phyloP scores from a whole-genome alignment of 306 rosid genomes.

The Cicer chorassanicum region DNA sequence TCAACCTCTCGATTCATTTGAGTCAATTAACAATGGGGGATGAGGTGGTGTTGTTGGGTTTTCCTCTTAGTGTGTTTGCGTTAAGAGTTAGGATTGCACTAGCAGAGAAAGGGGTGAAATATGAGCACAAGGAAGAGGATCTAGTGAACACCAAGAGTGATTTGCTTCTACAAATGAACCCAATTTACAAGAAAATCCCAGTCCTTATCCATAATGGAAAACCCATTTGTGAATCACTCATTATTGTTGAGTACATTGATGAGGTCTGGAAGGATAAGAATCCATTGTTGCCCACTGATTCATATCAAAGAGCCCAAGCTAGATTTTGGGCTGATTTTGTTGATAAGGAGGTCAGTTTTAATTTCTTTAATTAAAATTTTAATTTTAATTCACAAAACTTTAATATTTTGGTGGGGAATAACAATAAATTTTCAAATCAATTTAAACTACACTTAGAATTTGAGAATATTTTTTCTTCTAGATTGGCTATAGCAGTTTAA shows the following conservation, averaged over 20 bases:
- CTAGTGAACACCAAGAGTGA: constrained; percentile 37
- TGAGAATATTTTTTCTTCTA: background rate
- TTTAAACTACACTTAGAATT: background rate
- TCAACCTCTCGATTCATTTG: background rate
- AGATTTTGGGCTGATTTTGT: constrained; percentile 59
- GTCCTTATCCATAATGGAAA: constrained; percentile 47
- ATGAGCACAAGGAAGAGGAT: constrained; percentile 41
- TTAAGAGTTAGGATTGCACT: constrained; percentile 42
- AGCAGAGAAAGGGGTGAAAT: constrained; percentile 39
- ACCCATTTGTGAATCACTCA: constrained; percentile 40
- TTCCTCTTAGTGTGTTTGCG: constrained; percentile 32
- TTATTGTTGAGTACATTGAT: constrained; percentile 49
- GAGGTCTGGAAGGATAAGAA: constrained; percentile 49
- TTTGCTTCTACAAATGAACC: constrained; percentile 30
- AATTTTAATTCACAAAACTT: background rate
- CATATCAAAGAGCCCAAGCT: constrained; percentile 42
- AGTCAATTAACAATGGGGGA: constrained; percentile 32
- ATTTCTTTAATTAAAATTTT: background rate
- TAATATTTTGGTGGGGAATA: background rate
- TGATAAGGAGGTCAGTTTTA: constrained; percentile 43
- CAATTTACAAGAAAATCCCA: constrained; percentile 48
- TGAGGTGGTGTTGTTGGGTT: constrained; percentile 40
- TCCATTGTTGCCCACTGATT: constrained; percentile 47
- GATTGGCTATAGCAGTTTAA: too few species aligned
- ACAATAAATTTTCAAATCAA: background rate